Base-by-base conservation (phyloP, 1,284 basidiomycete species). In the Athelia sp. region DNA sequence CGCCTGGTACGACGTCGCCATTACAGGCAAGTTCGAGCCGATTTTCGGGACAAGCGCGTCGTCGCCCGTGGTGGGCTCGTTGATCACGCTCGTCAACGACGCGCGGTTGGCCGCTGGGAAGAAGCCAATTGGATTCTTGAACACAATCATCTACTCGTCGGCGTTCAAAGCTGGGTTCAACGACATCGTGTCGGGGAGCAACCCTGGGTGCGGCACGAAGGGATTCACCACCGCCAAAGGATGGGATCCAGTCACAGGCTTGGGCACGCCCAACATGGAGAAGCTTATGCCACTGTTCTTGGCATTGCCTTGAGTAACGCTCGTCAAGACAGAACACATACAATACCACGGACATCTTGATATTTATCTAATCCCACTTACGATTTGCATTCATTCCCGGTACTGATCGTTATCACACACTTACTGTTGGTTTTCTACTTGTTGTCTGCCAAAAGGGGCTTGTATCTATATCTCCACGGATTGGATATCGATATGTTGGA, bases 1-100 rank as follows among this genome's bases (percentile, higher is more conserved):
- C 6, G 74, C 73, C 0, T 71, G 71, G 55, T 75, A 71, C 36
- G 60, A 66, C 4, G 61, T 73, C 29, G 67, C 69, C 24, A 64
- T 73, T n/a, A n/a, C 18, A 26, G 43, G 43, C 23, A 26, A 10
- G 6, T 58, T 62, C 45, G 50, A 50, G 6, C 46, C 53, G 8
- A 52, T 60, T 2, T 57, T 46, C 32, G 58, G 57, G 29, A 60
- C 57, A 15, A 56, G 54, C 2, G 54, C 54, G 14, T 53, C 56
- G 26, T 43, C 52, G 2, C 70, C 70, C 3, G 58, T 64, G 3
- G 57, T 71, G 4, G 60, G 61, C n/a, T 54, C 60, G 21, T 57
- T 72, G 34, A 47, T 72, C 6, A 60, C 67, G 0, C 51, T 67
- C 47, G 56, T 72, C 29, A 72, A 72, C 54, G 70, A 72, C 48